Base-by-base conservation (phyloP, 331 rosid species). In the Saraca asoca region DNA sequence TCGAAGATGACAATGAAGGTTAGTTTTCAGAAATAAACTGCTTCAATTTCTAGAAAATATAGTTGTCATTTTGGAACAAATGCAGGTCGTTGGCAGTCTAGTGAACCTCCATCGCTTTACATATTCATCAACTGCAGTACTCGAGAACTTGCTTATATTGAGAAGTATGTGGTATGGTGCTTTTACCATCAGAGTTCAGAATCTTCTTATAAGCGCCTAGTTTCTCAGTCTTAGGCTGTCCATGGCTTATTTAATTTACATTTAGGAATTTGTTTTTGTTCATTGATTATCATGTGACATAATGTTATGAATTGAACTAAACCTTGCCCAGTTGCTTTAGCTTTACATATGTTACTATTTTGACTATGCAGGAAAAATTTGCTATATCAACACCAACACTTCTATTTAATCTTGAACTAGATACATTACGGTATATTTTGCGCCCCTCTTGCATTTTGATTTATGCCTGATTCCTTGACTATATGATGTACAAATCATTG, bases 1-100 rank as follows among this genome's bases (percentile, higher is more conserved):
- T 87, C 69, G 90, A 87, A 81, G 96, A 93, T 81, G 96, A 90
- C 9, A 87, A 84, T 73, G 95, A 88, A 85, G 96, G 98, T 88
- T 72, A 54, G 75, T 72, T 81, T 58, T 69, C n/a, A 58, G 53
- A 4, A 62, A 73, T 51, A 35, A 16, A 12, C 18, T 66, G 16
- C n/a, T 17, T 66, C 43, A 39, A 39, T 39, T 39, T 39, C 8
- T 5, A 39, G 43, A 15, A 50, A 46, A n/a, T 50, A 7, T 7
- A 15, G 5, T 43, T n/a, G 5, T 43, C n/a, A 43, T 43, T 12
- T 43, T 43, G 14, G 49, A 43, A 41, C 62, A 78, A 75, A 52
- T 77, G 80, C 90, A 92, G 98, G 74, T 79, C 88, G 98, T 60
- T 92, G 98, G 98, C 72, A 81, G 75, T 81, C 95, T 56, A 74